phyloP scores from a whole-genome alignment of 176 grass and related monocot genomes.

The Triticum dicoccoides region DNA sequence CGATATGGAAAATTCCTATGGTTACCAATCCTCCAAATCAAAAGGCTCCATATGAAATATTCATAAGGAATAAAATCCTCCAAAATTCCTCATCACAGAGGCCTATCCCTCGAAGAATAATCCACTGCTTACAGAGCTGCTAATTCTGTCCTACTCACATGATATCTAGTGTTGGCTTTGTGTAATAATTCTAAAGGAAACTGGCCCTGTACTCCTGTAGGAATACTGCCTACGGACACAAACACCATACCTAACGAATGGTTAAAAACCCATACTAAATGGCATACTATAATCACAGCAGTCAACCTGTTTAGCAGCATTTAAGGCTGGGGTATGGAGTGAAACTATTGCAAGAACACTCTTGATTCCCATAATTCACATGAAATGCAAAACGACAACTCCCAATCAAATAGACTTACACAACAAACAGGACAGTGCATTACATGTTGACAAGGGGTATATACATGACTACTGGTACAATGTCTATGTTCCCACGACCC shows the following conservation, averaged over 20 bases:
- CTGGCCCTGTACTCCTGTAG: background rate
- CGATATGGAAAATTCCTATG: background rate
- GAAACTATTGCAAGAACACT: background rate
- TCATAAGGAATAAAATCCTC: background rate
- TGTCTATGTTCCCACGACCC: background rate
- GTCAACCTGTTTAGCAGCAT: background rate
- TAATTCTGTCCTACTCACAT: background rate
- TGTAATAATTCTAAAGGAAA: background rate
- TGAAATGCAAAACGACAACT: background rate
- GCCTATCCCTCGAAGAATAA: background rate
- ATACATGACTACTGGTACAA: slow-evolving; percentile 9
- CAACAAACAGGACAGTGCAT: background rate
- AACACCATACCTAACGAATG: background rate
- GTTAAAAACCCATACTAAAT: slow-evolving; percentile 5
- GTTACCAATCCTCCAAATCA: background rate
- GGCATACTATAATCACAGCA: background rate
- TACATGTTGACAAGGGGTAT: background rate
- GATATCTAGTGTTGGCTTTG: background rate
- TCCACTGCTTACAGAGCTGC: background rate
- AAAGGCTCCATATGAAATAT: background rate
- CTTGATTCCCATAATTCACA: background rate
- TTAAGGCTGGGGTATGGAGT: background rate
- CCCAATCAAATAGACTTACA: slow-evolving; percentile 16
- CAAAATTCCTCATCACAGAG: background rate
- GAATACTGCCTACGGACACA: background rate